Base-by-base conservation (phyloP, 768 basidiomycete species). In the Podaxis sp. region DNA sequence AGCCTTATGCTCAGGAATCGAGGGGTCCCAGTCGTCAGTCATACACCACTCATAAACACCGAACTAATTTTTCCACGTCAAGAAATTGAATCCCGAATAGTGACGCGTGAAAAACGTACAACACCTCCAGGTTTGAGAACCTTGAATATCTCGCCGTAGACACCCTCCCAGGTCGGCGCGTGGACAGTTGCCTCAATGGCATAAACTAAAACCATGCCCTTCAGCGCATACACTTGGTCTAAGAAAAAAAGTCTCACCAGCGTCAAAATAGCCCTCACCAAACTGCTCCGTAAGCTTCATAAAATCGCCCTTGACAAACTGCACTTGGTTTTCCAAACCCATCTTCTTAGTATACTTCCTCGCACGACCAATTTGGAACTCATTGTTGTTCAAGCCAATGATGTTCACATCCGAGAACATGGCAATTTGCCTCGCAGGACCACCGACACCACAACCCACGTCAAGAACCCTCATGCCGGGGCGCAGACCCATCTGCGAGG, bases 31-130 rank as follows among this genome's bases (percentile, higher is more conserved):
- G 2, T 76, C 73, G 74, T 98, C 95, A 20, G 97, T 98, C 97
- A 99, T 98, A 76, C 88, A 89, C 96, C 96, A 99, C 74, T 99
- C 97, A 76, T 99, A 99, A 40, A 99, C 91, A 71, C 96, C 96
- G 75, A 97, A 97, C 91, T 96, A 63, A n/a, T 20, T 10, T 24
- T 38, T 48, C 24, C 26, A 26, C n/a, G 26, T 44, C 40, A 41
- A 13, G 26, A n/a, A n/a, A 20, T 24, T 22, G 28, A 33, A 44
- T 26, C 38, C 30, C 20, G 20, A 17, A 28, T 20, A 3, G 65
- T 49, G 1, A 2, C 5, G 49, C 49, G 24, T 22, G n/a, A 52
- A 60, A 33, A 30, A 85, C 92, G 73, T 72, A 96, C 95, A 22
- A 91, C 80, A 66, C 96, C 96, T 78, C 96, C 96, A 0, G 96